These are phyloP conservation scores for Acanthochlamys bracteata DNA, from an alignment of 106 monocot species.

Conservation along the genomic window DNA sequence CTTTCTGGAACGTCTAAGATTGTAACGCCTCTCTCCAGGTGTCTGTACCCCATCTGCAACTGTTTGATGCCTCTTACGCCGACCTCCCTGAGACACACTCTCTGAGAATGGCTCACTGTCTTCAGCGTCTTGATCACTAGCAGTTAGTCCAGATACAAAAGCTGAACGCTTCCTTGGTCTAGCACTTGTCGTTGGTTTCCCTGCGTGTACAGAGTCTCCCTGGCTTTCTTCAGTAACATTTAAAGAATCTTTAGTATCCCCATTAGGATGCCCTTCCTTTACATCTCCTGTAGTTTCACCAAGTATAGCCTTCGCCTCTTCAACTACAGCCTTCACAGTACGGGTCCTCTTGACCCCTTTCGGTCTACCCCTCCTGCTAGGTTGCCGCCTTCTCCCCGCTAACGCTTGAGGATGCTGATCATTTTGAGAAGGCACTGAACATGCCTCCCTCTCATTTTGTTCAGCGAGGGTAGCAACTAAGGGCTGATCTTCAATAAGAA, in stretches of 20 bases:
- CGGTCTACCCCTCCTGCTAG: conserved; percentile 26
- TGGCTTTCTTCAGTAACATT: conserved; percentile 21
- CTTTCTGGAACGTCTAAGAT: conserved; percentile 53
- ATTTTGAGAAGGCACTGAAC: conserved; percentile 15
- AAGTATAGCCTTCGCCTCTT: conserved; percentile 56
- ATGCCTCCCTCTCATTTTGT: conserved; percentile 32
- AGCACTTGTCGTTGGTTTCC: conserved; percentile 5
- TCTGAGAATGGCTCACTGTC: conserved; percentile 56
- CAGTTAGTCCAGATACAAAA: conserved; percentile 13
- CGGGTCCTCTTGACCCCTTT: conserved; percentile 39
- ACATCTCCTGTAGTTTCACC: conserved; percentile 23
- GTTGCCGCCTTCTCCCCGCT: conserved; percentile 16
- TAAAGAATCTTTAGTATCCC: conserved; percentile 17
- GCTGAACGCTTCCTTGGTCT: conserved; percentile 36
- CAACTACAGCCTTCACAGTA: conserved; percentile 44
- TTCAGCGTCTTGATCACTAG: conserved; percentile 42
- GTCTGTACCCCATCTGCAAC: conserved; percentile 11
- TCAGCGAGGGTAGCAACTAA: conserved; percentile 9
- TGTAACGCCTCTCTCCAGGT: conserved; percentile 55
- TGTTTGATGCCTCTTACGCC: conserved; percentile 43
- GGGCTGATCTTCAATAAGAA: conserved; percentile 13
- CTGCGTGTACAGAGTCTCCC: conserved; percentile 28
- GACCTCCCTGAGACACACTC: conserved; percentile 50
- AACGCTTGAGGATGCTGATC: conserved; percentile 25
- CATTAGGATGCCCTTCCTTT: conserved; percentile 9